These are phyloP conservation scores for Gymnopilus junonius DNA, from an alignment of 768 basidiomycete species.

Conservation along the genomic window DNA sequence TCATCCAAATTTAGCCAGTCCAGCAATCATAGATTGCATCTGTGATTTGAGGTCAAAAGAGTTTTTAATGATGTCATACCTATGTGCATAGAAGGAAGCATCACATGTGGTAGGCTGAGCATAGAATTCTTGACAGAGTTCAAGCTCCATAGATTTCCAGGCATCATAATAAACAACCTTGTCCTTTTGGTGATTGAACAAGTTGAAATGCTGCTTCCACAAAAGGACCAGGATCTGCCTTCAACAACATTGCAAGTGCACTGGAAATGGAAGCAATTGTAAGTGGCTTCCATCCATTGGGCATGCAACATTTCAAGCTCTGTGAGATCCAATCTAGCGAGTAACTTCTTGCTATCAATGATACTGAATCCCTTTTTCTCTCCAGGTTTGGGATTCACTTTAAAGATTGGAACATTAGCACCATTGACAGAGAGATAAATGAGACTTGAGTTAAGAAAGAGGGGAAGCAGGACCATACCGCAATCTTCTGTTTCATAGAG, in stretches of 20 bases:
- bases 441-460: constrained; percentile 27
- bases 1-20: no score
- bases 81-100: not conserved
- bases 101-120: not conserved
- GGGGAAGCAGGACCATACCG: constrained; percentile 31
- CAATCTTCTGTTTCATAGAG: not conserved
- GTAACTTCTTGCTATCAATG: constrained; percentile 1
- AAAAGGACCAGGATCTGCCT: not conserved
- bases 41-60: not conserved
- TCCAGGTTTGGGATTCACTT: not conserved
- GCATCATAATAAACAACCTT: not conserved
- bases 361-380: not conserved
- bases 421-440: constrained; percentile 14
- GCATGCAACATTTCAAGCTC: not conserved
- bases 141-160: constrained; percentile 8
- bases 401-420: constrained; percentile 7
- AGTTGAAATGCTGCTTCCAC: not conserved
- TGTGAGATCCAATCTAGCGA: not conserved
- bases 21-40: not conserved
- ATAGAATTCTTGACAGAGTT: constrained; percentile 1
- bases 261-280: constrained; percentile 11
- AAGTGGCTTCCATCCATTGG: constrained; percentile 15
- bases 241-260: not conserved
- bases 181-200: not conserved
- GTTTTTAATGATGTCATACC: not conserved